Percentiles rank a stretch among this genome's conserved stretches.
Conservation (phyloP, 2,329 filamentous ascomycete genomes). For the Cladosporium sp. region DNA sequence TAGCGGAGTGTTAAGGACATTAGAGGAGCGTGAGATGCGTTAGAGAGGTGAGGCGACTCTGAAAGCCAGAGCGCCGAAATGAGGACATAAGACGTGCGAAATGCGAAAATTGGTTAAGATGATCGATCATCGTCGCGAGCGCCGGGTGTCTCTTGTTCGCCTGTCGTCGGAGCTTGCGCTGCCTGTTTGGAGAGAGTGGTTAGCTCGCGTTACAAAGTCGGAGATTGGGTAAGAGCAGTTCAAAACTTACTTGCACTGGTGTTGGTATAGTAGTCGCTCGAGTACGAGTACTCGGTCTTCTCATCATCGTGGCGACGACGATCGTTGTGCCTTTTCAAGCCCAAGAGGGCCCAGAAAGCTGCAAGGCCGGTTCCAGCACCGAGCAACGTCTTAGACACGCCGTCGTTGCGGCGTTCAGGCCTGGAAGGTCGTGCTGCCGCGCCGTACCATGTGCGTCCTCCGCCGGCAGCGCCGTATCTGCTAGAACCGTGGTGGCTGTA, state of each 20-base stretch:
- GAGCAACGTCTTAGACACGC: conserved; percentile 26
- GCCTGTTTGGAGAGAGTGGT: conserved; percentile 31
- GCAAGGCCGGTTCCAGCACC: conserved; percentile 42
- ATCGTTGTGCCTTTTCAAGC: conserved; percentile 41
- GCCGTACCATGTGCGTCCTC: conserved; percentile 47
- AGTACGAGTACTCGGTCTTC: conserved; percentile 36
- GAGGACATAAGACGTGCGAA: background rate
- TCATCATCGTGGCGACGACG: conserved; percentile 38
- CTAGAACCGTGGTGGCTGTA: conserved; percentile 54
- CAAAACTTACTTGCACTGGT: conserved; percentile 44
- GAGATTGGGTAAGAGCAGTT: background rate
- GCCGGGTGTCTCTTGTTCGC: conserved; percentile 36
- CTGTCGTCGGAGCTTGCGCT: conserved; percentile 45
- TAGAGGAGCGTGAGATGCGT: conserved; percentile 6
- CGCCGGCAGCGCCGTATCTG: conserved; percentile 12
- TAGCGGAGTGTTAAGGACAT: conserved; percentile 6
- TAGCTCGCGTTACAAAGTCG: background rate
- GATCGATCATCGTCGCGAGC: conserved; percentile 16
- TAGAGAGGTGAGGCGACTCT: background rate
- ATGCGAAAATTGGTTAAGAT: background rate
- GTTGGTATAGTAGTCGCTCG: conserved; percentile 46
- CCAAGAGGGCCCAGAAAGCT: conserved; percentile 41
- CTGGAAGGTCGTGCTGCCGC: conserved; percentile 27
- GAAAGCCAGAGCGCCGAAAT: background rate
- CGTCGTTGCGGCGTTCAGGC: conserved; percentile 32